These are phyloP conservation scores for Ichthyophthirius multifiliis DNA, from an alignment of 169 alveolate species.

Conservation along the genomic window DNA sequence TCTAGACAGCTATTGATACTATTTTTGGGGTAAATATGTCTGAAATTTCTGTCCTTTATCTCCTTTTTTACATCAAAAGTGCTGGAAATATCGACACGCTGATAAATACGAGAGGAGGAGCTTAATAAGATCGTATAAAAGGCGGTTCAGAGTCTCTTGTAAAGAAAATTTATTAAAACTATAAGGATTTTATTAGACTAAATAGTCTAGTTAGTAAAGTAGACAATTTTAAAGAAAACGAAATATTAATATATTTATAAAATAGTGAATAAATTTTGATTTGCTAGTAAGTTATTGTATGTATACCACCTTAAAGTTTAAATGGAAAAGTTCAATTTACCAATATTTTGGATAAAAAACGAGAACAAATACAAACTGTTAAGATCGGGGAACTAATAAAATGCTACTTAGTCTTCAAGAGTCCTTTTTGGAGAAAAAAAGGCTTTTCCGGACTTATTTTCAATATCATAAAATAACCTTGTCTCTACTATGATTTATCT, in stretches of 20 bases:
- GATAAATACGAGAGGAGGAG: slow-evolving; percentile 1
- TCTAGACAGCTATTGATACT: not conserved
- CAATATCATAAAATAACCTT: not conserved
- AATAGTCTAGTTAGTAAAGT: not conserved
- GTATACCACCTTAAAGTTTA: not conserved
- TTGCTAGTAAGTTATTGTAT: not conserved
- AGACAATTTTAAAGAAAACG: not conserved
- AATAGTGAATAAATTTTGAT: not conserved
- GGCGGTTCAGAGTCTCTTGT: not conserved
- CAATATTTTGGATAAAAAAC: not conserved
- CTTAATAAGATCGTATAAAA: not conserved
- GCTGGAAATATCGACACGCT: not conserved
- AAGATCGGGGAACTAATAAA: not conserved
- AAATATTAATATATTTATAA: not conserved
- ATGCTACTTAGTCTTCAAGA: not conserved
- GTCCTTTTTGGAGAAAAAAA: not conserved
- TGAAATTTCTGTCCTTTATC: not conserved
- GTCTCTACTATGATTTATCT: not conserved
- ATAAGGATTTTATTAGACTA: not conserved
- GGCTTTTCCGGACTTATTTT: not conserved
- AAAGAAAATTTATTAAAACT: not conserved
- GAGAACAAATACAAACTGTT: not conserved
- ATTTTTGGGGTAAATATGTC: not conserved
- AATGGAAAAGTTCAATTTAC: not conserved
- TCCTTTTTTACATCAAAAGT: not conserved